Base-by-base conservation (phyloP, 139 green algal species). In the Deuterostichococcus epilithicus region DNA sequence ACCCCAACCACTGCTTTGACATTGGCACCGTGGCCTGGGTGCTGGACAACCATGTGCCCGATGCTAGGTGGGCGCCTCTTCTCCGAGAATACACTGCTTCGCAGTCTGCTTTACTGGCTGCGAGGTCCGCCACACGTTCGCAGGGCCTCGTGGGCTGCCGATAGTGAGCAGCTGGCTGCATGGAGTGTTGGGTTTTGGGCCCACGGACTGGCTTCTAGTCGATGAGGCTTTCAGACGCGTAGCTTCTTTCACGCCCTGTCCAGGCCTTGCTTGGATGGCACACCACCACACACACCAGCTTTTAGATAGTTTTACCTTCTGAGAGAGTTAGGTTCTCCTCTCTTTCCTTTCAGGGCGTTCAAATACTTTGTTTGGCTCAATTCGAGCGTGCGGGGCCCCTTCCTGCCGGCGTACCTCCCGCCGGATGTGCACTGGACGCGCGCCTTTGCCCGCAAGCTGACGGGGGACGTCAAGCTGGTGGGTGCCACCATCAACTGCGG, bases 351-450 rank as follows among this genome's bases (percentile, higher is more conserved):
- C 69, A 74, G n/a, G 45, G 69, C 18, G 39, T 83, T 78, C 20
- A 34, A 79, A 34, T 86, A 88, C 69, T 88, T 87, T 65, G 59
- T 90, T 34, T 88, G 85, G 80, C 68, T 90, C 36, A 88, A 88
- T 45, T 86, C 80, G 30, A 81, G 78, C 15, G 83, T 87, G 33
- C 47, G 85, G 25, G 85, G 85, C 1, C 85, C 85, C 39, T 90
- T 87, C 68, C 44, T 90, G 45, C 85, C 85, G 2, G 68, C 80
- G 34, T 90, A 88, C 74, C 28, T 88, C 4, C 52, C 63, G 22
- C 26, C 6, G 13, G n/a, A 39, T 32, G 44, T 85, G 60, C 80
- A 86, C 67, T 89, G 85, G 85, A 82, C 80, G 4, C 68, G 80
- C 15, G 68, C 76, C 26, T 84, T 89, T 45, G 82, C 77, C 23